Percentiles rank a stretch among this genome's conserved stretches.
Conservation (phyloP, 148 eudicot genomes). For the Euryodendron excelsum region DNA sequence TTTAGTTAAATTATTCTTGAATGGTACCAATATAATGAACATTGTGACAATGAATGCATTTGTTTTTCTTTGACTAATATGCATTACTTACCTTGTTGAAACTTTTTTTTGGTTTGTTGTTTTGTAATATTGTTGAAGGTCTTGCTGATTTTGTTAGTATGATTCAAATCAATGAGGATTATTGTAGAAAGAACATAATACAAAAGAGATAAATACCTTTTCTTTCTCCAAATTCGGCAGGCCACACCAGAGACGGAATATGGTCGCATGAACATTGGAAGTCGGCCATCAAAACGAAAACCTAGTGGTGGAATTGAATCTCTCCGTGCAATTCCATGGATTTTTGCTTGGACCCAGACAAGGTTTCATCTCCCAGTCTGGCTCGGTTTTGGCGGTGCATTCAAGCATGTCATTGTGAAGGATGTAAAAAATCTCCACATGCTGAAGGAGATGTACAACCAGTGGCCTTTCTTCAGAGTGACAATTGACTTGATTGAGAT, state of each 20-base stretch:
- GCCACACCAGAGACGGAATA: slow-evolving; percentile 78
- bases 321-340: slow-evolving; percentile 81
- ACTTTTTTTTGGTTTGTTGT: neutral
- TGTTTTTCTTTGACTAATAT: no score
- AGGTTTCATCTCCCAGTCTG: no score
- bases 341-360: slow-evolving; percentile 85
- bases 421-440: no score
- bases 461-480: no score
- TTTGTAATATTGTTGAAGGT: neutral
- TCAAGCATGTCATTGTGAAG: no score
- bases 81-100: no score
- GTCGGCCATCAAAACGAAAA: slow-evolving; percentile 74
- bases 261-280: slow-evolving; percentile 84
- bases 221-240: slow-evolving; percentile 20
- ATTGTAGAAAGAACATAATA: neutral
- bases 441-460: no score
- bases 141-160: neutral
- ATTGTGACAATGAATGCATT: no score
- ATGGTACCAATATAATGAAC: no score
- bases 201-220: neutral
- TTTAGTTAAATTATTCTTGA: neutral
- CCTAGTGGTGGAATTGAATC: slow-evolving; percentile 84
- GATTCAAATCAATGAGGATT: neutral
- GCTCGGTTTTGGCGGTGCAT: no score
- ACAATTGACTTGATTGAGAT: no score